Conservation (phyloP, 2,329 filamentous ascomycete genomes). For the Aspergillus sp. region DNA sequence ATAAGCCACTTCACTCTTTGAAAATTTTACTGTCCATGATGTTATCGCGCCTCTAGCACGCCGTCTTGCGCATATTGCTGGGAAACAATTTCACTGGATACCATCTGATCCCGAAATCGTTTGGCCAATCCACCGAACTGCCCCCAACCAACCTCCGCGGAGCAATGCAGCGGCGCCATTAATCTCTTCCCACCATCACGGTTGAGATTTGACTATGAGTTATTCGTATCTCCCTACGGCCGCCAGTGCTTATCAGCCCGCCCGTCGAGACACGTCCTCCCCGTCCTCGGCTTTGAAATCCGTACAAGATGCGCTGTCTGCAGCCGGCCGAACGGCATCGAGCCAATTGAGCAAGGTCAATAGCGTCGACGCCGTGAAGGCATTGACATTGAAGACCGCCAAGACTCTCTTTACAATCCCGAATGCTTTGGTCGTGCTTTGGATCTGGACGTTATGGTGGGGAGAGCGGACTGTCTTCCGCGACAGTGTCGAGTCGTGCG, state of each 20-base stretch:
- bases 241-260: constrained; percentile 27
- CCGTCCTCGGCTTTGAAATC: constrained; percentile 15
- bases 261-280: constrained; percentile 15
- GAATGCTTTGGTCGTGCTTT: constrained; percentile 68
- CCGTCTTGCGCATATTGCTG: neutral
- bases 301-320: constrained; percentile 17
- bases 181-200: constrained; percentile 15
- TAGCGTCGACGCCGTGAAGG: constrained; percentile 18
- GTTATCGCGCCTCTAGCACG: neutral
- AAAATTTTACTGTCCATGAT: neutral
- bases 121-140: neutral
- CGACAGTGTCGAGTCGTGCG: constrained; percentile 68
- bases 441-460: constrained; percentile 77
- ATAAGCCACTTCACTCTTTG: neutral
- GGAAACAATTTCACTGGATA: neutral
- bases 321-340: neutral
- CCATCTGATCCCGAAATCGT: neutral
- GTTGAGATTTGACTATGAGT: constrained; percentile 30
- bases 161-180: constrained; percentile 21
- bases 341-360: constrained; percentile 9
- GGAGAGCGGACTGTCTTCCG: constrained; percentile 80
- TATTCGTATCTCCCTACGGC: constrained; percentile 34
- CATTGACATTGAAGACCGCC: constrained; percentile 12
- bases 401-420: constrained; percentile 47
- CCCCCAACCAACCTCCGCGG: constrained; percentile 7